Evolutionary conservation across 148 eudicot species (phyloP), one percentile per base, ranked within the genome.

Genomic region (Spergularia marina): DNA sequence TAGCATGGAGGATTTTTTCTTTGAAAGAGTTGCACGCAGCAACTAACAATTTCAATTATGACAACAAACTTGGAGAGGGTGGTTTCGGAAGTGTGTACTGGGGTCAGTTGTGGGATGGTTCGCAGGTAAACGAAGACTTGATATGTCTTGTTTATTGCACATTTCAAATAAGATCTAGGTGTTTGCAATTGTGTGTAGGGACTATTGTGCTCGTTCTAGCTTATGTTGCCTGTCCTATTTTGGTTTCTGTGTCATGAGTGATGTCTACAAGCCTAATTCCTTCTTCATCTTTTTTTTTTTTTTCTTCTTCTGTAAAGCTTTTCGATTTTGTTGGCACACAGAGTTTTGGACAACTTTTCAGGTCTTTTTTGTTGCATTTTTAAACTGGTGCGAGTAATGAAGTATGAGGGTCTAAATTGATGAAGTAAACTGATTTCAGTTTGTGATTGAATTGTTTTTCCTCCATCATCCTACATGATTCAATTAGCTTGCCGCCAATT

Each of bases 21-120:
- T 78, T 93, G 84, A 93, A 93, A 76, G 98, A 93, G 74, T 81
- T 93, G 86, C 98, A 88, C 73, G 74, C 89, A n/a, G 98, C 98
- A 21, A 93, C 98, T 2, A 91, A 94, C 80, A 91, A 91, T 79
- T 94, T 91, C 74, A 91, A 94, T 81, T 91, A 94, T 51, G 97
- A 94, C 79, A 94, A 89, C 83, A 91, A 91, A 84, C 94, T 94
- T 25, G 98, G 98, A 79, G 95, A 94, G 83, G 98, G 97, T 79
- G 98, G 97, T 54, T 91, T 94, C 80, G 98, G 98, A 57, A 94
- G 98, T 87, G 98, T 94, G 70, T 94, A 94, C 70, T 91, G 98
- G 97, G 98, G 98, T 76, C 97, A 94, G 81, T 89, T 94, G 2
- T 94, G 93, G 98, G 98, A 94, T 88, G 97, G 98, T 68, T 94